phyloP scores from a whole-genome alignment of 495 filamentous ascomycete species.

The Hyaloscypha finlandica region DNA sequence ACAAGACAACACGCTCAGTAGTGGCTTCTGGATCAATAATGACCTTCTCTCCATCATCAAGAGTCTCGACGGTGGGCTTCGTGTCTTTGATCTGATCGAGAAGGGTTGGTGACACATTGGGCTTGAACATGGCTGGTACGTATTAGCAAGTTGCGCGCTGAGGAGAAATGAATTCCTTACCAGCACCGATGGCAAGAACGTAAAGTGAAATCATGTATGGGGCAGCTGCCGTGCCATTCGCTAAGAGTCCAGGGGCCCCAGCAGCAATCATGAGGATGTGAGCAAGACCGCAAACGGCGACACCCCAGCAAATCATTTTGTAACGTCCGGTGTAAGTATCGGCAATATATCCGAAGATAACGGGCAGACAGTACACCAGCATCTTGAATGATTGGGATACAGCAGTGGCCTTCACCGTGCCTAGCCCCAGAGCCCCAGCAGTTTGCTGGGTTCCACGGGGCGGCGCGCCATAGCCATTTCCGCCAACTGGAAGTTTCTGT shows the following conservation, averaged over 20 bases:
- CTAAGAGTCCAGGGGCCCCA: conserved; percentile 57
- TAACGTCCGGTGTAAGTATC: conserved; percentile 60
- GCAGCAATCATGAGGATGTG: conserved; percentile 62
- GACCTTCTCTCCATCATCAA: conserved; percentile 60
- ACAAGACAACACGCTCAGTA: conserved; percentile 58
- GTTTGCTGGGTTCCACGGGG: conserved; percentile 39
- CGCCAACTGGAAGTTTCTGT: conserved; percentile 50
- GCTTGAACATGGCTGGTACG: conserved; percentile 54
- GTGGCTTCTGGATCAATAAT: conserved; percentile 60
- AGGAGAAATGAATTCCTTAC: conserved; percentile 46
- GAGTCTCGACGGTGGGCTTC: conserved; percentile 43
- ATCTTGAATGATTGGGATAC: conserved; percentile 47
- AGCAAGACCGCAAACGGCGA: conserved; percentile 61
- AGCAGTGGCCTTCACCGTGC: not conserved
- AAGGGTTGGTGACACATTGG: conserved; percentile 61
- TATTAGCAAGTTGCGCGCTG: not conserved
- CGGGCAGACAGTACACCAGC: conserved; percentile 39
- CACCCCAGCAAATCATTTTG: conserved; percentile 62
- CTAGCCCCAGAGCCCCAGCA: conserved; percentile 56
- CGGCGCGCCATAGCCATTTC: conserved; percentile 63
- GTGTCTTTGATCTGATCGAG: conserved; percentile 54
- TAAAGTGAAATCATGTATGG: conserved; percentile 61
- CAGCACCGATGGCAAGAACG: conserved; percentile 62
- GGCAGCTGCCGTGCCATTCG: conserved; percentile 51
- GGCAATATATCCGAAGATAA: conserved; percentile 43